Conservation (phyloP, 2,329 filamentous ascomycete species). For the Colletotrichum tofieldiae region DNA sequence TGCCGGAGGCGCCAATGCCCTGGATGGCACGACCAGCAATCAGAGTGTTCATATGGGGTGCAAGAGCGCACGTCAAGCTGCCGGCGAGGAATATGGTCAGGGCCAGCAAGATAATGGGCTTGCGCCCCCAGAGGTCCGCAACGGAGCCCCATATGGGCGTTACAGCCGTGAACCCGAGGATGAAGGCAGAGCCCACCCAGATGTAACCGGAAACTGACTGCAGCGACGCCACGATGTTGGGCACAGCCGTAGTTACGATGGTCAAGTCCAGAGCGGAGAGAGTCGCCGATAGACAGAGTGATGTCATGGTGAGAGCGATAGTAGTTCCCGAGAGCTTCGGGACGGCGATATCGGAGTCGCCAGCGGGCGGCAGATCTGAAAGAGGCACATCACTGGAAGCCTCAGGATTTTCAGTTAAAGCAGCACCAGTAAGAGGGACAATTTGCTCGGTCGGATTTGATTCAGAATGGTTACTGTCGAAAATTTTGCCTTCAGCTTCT, state of each 20-base stretch:
- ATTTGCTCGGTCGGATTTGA: too few relatives aligned
- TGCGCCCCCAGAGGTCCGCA: slow-evolving; percentile 62
- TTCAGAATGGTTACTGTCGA: too few relatives aligned
- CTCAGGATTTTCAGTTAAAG: not conserved
- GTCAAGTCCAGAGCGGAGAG: slow-evolving; percentile 65
- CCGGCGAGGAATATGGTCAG: slow-evolving; percentile 63
- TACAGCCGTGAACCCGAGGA: slow-evolving; percentile 61
- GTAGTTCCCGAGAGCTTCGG: slow-evolving; percentile 14
- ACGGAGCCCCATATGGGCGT: slow-evolving; percentile 55
- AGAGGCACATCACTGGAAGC: not conserved
- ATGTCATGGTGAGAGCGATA: slow-evolving; percentile 56
- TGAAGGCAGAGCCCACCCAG: slow-evolving; percentile 65
- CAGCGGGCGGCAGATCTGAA: not conserved
- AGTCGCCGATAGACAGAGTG: slow-evolving; percentile 52
- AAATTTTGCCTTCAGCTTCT: too few relatives aligned
- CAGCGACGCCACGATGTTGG: slow-evolving; percentile 61
- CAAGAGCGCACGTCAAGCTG: slow-evolving; percentile 68
- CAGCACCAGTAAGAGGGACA: not conserved
- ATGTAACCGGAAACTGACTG: slow-evolving; percentile 53
- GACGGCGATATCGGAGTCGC: not conserved
- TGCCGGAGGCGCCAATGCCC: slow-evolving; percentile 63
- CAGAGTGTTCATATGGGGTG: slow-evolving; percentile 57
- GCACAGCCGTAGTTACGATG: slow-evolving; percentile 66
- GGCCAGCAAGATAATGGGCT: slow-evolving; percentile 54
- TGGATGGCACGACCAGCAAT: slow-evolving; percentile 58